Evolutionary conservation across 2,329 filamentous ascomycete species (phyloP), one percentile per base, ranked within the genome.

Genomic region (Neonectria punicea): DNA sequence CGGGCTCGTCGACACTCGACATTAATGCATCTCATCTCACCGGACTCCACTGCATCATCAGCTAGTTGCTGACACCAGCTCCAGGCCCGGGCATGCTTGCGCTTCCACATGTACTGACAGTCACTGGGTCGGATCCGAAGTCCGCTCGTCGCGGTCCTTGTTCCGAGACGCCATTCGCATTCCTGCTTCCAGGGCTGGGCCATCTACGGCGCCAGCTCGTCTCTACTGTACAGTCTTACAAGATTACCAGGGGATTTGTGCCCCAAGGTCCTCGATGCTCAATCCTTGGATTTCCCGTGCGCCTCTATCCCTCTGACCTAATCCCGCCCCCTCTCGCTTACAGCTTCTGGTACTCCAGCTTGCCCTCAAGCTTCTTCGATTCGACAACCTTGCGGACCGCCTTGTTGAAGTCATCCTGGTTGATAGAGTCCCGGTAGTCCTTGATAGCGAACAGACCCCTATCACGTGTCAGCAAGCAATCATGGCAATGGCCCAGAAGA

Each of bases 331-430:
- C 36, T n/a, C 16, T 46, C 43, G 56, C 55, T 74, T 90, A 97
- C 82, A 97, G 85, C 84, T 97, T 97, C 88, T 97, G 92, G 83
- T 98, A 98, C 81, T 98, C 95, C 54, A 98, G 86, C 85, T 98
- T 98, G 81, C 96, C 95, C 82, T 99, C 96, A 75, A 99, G 83
- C 84, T 99, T 99, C 93, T 99, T 99, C 67, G 93, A 87, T 82
- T 99, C 96, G 16, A 93, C 94, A 72, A 99, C 92, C 88, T 99
- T 99, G 72, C 96, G 91, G 59, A 99, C 96, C 4, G 96, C 96
- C 84, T 98, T 98, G 86, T 98, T 99, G 89, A 98, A 98, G 78
- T 99, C 96, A 76, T 99, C 96, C 80, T 99, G 96, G 82, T 93
- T 98, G 81, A 99, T 93, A 13, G 94, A 90, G 75, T 99, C 96